Evolutionary conservation across 2,329 filamentous ascomycete species (phyloP).

Genomic region (Paraconiothyrium sp.): DNA sequence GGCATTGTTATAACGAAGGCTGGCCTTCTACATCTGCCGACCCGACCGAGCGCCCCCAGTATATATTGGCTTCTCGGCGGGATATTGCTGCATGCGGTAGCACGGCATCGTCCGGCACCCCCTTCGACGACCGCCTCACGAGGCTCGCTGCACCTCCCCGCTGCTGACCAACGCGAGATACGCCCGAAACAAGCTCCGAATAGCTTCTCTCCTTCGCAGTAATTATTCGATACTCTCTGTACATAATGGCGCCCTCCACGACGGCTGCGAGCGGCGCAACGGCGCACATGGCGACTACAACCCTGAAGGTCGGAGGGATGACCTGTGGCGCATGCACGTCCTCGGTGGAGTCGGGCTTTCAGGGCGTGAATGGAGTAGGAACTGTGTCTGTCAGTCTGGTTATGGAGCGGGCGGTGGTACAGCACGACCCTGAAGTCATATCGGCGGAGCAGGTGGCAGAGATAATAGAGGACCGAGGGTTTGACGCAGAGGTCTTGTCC

Average conservation of each 20-base stretch:
- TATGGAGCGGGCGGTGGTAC: slow-evolving; percentile 93
- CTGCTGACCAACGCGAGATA: slow-evolving; percentile 25
- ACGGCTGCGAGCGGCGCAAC: slow-evolving; percentile 45
- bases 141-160: slow-evolving; percentile 22
- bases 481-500: slow-evolving; percentile 88
- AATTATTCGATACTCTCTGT: slow-evolving; percentile 16
- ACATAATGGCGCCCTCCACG: slow-evolving; percentile 37
- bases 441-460: slow-evolving; percentile 80
- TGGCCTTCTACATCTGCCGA: slow-evolving; percentile 36
- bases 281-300: slow-evolving; percentile 82
- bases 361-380: slow-evolving; percentile 80
- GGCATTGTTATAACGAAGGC: slow-evolving; percentile 38
- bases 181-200: slow-evolving; percentile 16
- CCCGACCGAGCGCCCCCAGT: neutral
- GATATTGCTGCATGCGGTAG: slow-evolving; percentile 20
- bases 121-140: slow-evolving; percentile 25
- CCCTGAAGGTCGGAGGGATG: slow-evolving; percentile 87
- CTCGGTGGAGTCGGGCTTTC: slow-evolving; percentile 92
- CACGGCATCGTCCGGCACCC: slow-evolving; percentile 20
- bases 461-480: slow-evolving; percentile 90
- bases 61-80: slow-evolving; percentile 19
- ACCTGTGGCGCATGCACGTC: slow-evolving; percentile 93
- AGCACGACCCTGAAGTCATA: slow-evolving; percentile 82
- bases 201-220: neutral
- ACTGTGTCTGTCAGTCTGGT: slow-evolving; percentile 92